A percentile compares a stretch with the other conserved stretches of the same genome.
Conservation (phyloP, 2,329 filamentous ascomycete genomes). For the Aspergillus fijiensis region DNA sequence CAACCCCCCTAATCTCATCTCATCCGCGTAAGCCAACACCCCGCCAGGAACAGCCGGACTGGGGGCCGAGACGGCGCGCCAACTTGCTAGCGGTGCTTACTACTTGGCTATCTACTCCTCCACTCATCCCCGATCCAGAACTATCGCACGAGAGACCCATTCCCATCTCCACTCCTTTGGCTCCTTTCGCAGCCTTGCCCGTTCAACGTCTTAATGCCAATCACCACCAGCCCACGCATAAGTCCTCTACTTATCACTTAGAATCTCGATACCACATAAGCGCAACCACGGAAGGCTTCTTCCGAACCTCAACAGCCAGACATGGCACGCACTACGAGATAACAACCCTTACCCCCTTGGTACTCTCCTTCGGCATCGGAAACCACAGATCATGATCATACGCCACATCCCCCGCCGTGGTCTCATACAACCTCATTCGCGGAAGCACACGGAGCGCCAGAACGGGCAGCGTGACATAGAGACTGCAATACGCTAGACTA, state of each 20-base stretch:
- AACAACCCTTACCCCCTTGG: background rate
- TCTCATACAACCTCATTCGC: background rate
- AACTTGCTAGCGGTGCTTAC: constrained; percentile 23
- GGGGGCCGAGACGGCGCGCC: constrained; percentile 41
- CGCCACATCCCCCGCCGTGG: background rate
- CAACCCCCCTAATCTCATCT: background rate
- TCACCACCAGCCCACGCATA: no score
- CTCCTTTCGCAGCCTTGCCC: no score
- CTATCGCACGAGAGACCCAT: no score
- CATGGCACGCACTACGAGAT: background rate
- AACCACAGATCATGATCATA: background rate
- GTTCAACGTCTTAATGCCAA: no score
- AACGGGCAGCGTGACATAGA: background rate
- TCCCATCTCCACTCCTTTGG: no score
- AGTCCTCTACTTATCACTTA: no score
- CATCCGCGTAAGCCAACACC: background rate
- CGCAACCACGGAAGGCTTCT: no score
- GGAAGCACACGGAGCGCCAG: background rate
- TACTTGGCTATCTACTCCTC: no score
- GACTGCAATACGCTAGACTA: background rate
- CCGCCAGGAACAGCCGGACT: constrained; percentile 41
- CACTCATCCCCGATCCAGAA: no score
- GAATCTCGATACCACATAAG: no score
- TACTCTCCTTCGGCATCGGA: background rate
- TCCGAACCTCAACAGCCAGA: no score